Conservation (phyloP, 352 stramenopile species). For the Pythium dissotocum region DNA sequence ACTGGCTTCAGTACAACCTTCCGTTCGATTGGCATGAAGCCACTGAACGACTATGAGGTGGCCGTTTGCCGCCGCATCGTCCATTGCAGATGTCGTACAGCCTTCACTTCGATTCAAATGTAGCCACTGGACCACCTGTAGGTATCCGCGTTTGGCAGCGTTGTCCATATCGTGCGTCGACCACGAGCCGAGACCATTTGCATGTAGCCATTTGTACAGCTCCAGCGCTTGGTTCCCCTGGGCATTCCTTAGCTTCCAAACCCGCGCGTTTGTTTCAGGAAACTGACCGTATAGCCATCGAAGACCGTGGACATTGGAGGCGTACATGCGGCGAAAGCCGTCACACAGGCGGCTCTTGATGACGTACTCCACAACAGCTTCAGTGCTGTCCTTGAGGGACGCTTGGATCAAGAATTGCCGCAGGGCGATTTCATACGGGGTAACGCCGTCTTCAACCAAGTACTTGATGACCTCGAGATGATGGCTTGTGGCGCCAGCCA, state of each 20-base stretch:
- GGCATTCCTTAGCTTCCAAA: neutral
- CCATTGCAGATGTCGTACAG: neutral
- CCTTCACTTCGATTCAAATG: neutral
- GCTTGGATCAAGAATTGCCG: neutral
- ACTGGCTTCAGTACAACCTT: neutral
- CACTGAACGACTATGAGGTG: constrained; percentile 2
- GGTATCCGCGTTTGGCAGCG: neutral
- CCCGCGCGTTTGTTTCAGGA: neutral
- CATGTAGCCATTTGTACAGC: neutral
- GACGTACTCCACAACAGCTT: neutral
- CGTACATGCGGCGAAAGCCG: neutral
- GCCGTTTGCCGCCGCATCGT: neutral
- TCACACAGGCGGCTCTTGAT: neutral
- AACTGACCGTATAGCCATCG: neutral
- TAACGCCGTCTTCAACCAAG: neutral
- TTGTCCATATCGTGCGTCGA: neutral
- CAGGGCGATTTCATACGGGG: neutral
- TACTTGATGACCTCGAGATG: neutral
- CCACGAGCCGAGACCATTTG: neutral
- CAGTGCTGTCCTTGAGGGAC: neutral
- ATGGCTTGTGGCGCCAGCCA: neutral
- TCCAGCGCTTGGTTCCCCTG: neutral
- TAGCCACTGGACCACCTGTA: constrained; percentile 8
- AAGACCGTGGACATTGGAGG: neutral
- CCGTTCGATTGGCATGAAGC: neutral